A percentile compares a stretch with the other conserved stretches of the same genome.
Conservation (phyloP, 176 grass and related monocot genomes). For the bread wheat (Triticum aestivum) region DNA sequence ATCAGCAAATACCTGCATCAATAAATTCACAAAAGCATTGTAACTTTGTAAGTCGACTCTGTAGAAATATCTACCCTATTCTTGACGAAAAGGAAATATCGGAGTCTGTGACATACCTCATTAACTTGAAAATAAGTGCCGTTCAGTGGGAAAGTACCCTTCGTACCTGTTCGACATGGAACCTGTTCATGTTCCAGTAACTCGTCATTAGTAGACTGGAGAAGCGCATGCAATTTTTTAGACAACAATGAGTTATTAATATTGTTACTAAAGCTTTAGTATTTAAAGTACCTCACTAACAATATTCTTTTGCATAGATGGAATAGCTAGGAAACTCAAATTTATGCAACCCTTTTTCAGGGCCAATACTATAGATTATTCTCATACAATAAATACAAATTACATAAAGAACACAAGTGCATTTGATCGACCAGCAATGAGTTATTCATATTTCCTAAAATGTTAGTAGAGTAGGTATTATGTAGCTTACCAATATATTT, state of each 20-base stretch:
- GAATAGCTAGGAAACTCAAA: not conserved
- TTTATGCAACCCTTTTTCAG: not conserved
- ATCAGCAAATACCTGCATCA: slow-evolving; percentile 88
- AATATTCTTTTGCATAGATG: not conserved
- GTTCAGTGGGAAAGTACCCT: slow-evolving; percentile 94
- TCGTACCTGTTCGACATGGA: slow-evolving; percentile 94
- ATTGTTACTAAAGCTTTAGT: not conserved
- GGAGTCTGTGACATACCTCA: slow-evolving; percentile 45
- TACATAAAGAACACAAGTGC: not conserved
- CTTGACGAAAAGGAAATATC: not conserved
- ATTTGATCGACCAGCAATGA: slow-evolving; percentile 7
- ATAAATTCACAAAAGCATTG: slow-evolving; percentile 5
- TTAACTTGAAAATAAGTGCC: slow-evolving; percentile 99
- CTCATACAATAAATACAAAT: not conserved
- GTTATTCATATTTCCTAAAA: slow-evolving; percentile 19
- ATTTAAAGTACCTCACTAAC: not conserved
- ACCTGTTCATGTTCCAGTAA: slow-evolving; percentile 55
- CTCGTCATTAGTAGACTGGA: slow-evolving; percentile 17
- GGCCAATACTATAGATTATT: slow-evolving; percentile 2
- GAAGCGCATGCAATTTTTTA: not conserved
- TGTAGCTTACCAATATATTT: slow-evolving; percentile 1
- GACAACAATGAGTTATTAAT: slow-evolving; percentile 12
- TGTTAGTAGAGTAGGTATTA: not conserved
- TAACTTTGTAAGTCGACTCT: slow-evolving; percentile 17
- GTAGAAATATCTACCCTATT: slow-evolving; percentile 15